Conservation (phyloP, 306 rosid species). For the Vicia villosa region DNA sequence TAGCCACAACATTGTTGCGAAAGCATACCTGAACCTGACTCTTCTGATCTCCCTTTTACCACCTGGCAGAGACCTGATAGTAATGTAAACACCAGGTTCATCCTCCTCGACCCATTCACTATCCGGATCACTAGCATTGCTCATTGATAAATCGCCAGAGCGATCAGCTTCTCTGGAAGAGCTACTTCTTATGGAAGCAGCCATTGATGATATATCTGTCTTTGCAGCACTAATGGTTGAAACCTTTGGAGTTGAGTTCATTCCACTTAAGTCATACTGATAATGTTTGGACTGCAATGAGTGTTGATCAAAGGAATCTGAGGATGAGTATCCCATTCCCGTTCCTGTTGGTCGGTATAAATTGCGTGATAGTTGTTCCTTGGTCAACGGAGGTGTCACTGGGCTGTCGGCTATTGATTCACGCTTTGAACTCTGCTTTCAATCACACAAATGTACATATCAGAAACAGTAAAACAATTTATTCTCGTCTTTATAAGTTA, state of each 20-base stretch:
- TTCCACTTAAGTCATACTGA: conserved; percentile 38
- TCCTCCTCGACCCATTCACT: conserved; percentile 67
- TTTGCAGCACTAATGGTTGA: conserved; percentile 65
- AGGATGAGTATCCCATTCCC: conserved; percentile 63
- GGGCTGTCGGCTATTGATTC: conserved; percentile 62
- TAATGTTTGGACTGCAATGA: conserved; percentile 53
- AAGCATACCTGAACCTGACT: conserved; percentile 61
- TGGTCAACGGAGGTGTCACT: conserved; percentile 53
- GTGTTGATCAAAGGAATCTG: conserved; percentile 57
- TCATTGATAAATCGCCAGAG: conserved; percentile 54
- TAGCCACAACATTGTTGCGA: conserved; percentile 9
- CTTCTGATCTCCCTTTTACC: conserved; percentile 65
- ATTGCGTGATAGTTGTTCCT: conserved; percentile 54
- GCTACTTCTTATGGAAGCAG: conserved; percentile 64
- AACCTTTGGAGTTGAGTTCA: conserved; percentile 61
- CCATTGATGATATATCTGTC: conserved; percentile 65
- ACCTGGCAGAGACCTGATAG: conserved; percentile 58
- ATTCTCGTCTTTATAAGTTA: background rate
- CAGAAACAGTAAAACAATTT: background rate
- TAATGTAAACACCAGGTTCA: conserved; percentile 66
- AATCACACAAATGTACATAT: background rate
- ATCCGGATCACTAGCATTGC: conserved; percentile 63
- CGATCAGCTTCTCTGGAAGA: conserved; percentile 64
- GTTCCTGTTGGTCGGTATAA: conserved; percentile 53
- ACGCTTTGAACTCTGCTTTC: conserved; percentile 57